Conservation (phyloP, 2,329 filamentous ascomycete genomes). For the Xylariaceae sp. region DNA sequence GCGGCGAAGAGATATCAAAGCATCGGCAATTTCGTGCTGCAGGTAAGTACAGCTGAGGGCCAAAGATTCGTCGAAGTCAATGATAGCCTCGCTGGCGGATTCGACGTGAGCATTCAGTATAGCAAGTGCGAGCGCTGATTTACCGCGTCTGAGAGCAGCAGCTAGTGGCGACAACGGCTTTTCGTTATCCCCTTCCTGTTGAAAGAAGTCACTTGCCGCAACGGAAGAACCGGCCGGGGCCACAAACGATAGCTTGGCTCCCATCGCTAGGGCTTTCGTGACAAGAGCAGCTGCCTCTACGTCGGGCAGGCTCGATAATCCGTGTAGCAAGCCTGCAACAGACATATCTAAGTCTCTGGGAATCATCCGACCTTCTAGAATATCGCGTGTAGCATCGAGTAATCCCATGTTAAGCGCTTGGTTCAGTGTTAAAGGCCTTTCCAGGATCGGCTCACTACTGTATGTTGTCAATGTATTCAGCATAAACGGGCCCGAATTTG, state of each 20-base stretch:
- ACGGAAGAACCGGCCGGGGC: background rate
- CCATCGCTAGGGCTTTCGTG: background rate
- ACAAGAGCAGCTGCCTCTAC: background rate
- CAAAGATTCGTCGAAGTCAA: slow-evolving; percentile 1
- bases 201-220: background rate
- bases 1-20: background rate
- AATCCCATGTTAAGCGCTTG: background rate
- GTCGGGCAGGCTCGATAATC: slow-evolving; percentile 2
- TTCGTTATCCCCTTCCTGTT: background rate
- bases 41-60: slow-evolving; percentile 1
- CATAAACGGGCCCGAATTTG: background rate
- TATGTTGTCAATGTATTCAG: background rate
- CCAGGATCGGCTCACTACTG: background rate
- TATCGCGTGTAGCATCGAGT: background rate
- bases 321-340: background rate
- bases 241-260: background rate
- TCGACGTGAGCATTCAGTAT: background rate
- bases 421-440: background rate
- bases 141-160: slow-evolving; percentile 4
- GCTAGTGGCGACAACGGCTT: slow-evolving; percentile 1
- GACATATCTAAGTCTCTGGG: background rate
- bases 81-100: background rate
- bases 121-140: background rate
- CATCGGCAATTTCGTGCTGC: background rate
- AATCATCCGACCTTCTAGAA: background rate